Evolutionary conservation across 2,329 filamentous ascomycete species (phyloP).

Genomic region (Bipolaris bicolor): DNA sequence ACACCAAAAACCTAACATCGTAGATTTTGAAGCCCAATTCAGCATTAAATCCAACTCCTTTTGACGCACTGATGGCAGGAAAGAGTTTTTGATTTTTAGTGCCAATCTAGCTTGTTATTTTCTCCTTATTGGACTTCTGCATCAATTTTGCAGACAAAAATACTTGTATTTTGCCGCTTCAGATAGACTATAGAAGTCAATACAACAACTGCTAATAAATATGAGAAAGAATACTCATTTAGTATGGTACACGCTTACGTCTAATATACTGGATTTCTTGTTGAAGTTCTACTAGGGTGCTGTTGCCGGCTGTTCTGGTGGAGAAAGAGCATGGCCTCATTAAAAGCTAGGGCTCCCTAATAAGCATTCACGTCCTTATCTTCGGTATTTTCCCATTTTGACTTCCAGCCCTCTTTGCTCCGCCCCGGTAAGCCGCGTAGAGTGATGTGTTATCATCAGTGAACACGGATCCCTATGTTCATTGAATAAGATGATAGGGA

Average conservation of each 20-base stretch:
- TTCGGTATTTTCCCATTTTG: slow-evolving; percentile 27
- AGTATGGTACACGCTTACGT: slow-evolving; percentile 64
- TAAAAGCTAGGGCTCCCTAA: slow-evolving; percentile 35
- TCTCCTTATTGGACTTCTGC: too few species aligned
- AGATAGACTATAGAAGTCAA: too few species aligned
- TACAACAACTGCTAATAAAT: slow-evolving; percentile 58
- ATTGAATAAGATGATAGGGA: not conserved
- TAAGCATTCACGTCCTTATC: slow-evolving; percentile 16
- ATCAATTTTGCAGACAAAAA: too few species aligned
- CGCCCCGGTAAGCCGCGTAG: not conserved
- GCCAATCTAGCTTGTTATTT: too few species aligned
- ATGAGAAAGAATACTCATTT: slow-evolving; percentile 67
- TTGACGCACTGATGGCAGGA: too few species aligned
- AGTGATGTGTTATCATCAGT: too few species aligned
- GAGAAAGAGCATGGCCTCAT: slow-evolving; percentile 51
- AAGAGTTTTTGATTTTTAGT: too few species aligned
- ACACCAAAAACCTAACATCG: too few species aligned
- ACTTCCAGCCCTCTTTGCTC: slow-evolving; percentile 22
- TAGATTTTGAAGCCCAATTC: too few species aligned
- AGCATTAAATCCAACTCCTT: too few species aligned
- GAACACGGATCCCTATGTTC: not conserved
- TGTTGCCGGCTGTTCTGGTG: slow-evolving; percentile 50
- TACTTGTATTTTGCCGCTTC: too few species aligned
- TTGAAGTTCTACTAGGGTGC: slow-evolving; percentile 49
- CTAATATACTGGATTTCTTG: slow-evolving; percentile 64